Conservation (phyloP, 2,329 filamentous ascomycete species). For the Mycosphaerella arachidis region DNA sequence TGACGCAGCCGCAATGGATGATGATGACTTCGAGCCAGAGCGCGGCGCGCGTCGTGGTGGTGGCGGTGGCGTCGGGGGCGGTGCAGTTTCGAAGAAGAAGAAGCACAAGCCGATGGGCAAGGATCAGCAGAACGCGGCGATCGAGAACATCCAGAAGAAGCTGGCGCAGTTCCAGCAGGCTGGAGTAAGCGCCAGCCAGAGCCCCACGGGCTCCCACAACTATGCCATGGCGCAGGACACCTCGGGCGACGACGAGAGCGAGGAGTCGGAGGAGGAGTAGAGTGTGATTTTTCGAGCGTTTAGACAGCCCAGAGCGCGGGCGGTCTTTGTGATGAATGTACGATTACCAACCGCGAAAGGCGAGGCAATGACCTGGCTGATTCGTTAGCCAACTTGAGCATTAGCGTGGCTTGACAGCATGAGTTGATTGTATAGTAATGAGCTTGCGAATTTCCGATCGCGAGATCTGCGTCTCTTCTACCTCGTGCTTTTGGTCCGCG, state of each 20-base stretch:
- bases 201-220: conserved; percentile 18
- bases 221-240: conserved; percentile 16
- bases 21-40: conserved; percentile 48
- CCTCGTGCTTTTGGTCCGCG: background rate
- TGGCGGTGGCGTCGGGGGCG: conserved; percentile 29
- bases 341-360: background rate
- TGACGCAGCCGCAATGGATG: conserved; percentile 35
- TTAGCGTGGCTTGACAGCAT: background rate
- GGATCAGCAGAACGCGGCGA: conserved; percentile 63
- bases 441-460: background rate
- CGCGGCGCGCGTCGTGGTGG: conserved; percentile 18
- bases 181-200: conserved; percentile 21
- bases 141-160: conserved; percentile 59
- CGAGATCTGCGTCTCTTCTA: background rate
- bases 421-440: background rate
- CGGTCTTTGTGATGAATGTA: conserved; percentile 3
- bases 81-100: conserved; percentile 52
- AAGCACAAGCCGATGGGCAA: conserved; percentile 77
- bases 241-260: conserved; percentile 32
- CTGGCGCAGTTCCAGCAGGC: conserved; percentile 38
- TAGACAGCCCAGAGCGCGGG: background rate
- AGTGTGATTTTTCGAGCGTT: background rate
- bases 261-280: conserved; percentile 36
- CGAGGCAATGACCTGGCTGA: background rate
- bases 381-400: background rate